Evolutionary conservation across 2,329 filamentous ascomycete genomes (phyloP), one percentile per base, ranked within the genome.

Genomic region (Dothideomycetes sp.): DNA sequence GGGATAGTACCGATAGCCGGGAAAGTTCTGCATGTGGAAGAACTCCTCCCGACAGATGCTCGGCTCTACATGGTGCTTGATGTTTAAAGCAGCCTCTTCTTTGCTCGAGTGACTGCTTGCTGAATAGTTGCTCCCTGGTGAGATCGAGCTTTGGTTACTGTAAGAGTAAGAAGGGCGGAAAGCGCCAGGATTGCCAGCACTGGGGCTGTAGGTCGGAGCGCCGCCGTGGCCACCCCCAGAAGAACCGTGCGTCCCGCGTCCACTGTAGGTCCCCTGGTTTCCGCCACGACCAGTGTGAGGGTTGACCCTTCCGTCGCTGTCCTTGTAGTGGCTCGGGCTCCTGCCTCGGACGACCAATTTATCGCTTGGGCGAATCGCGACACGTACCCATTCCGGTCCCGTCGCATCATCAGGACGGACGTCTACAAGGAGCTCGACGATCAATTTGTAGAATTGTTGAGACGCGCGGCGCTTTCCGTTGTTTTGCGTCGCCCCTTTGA

Each of bases 401-500:
- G 55, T 43, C 42, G 52, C 55, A 16, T 55, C 52, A 4, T 56
- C 66, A 22, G 59, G 54, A 2, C 75, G 70, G 5, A 85, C 64
- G 47, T 88, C 79, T 5, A 75, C 84, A 60, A 77, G 85, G 1
- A 93, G 74, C 56, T 94, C 86, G 3, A 94, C 80, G 34, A 93
- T 75, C n/a, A 95, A 70, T 52, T 91, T 84, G 54, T 93, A 94
- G 59, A 87, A 94, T 52, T 94, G 88, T 55, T 95, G 87, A 14
- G 87, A 85, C 1, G 87, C 87, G 41, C 88, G 72, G 49, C 88
- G 73, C 59, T 94, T 94, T 34, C 87, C 87, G 49, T 95, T 95
- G 64, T 94, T 95, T 17, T 86, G 85, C 0, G 87, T 94, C 1
- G 88, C 87, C 48, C 85, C 84, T 59, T 94, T 93, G 72, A 94